A percentile compares a stretch with the other conserved stretches of the same genome.
Evolutionary conservation across 805 yeast genomes (phyloP).

Genomic region (Metschnikowia noctiluminum): DNA sequence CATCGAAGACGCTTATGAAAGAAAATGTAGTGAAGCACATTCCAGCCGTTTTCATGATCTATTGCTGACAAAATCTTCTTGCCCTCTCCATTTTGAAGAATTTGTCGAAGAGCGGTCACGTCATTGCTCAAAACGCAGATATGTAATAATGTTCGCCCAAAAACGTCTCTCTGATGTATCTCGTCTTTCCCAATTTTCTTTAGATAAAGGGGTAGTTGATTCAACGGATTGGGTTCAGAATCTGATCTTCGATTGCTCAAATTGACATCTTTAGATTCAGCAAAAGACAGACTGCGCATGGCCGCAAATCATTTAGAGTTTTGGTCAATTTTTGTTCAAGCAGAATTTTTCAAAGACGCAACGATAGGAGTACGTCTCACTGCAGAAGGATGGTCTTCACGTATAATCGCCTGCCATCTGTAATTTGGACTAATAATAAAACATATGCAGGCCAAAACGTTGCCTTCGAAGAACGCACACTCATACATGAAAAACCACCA

Average conservation of each 20-base stretch:
- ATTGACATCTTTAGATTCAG: no score
- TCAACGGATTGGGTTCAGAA: background rate
- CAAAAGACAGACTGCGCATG: no score
- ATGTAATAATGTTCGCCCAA: slow-evolving; percentile 69
- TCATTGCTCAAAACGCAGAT: slow-evolving; percentile 49
- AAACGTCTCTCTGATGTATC: slow-evolving; percentile 54
- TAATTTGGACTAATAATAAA: background rate
- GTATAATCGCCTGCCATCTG: no score
- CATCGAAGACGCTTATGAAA: slow-evolving; percentile 54
- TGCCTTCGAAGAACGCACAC: background rate
- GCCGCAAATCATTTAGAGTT: no score
- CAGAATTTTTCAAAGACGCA: no score
- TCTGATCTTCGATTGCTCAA: background rate
- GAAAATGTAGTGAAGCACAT: slow-evolving; percentile 70
- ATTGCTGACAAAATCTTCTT: slow-evolving; percentile 37
- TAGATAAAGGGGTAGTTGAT: background rate
- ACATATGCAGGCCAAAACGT: slow-evolving; percentile 6
- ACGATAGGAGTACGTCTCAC: no score
- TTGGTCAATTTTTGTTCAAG: no score
- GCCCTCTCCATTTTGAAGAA: slow-evolving; percentile 47
- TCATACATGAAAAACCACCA: background rate
- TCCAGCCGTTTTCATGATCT: slow-evolving; percentile 82
- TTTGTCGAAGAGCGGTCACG: slow-evolving; percentile 40
- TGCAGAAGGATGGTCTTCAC: no score
- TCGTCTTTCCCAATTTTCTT: slow-evolving; percentile 21